A percentile compares a stretch with the other conserved stretches of the same genome.
Evolutionary conservation across 2,329 filamentous ascomycete species (phyloP).

Genomic region (Fusarium euwallaceae): DNA sequence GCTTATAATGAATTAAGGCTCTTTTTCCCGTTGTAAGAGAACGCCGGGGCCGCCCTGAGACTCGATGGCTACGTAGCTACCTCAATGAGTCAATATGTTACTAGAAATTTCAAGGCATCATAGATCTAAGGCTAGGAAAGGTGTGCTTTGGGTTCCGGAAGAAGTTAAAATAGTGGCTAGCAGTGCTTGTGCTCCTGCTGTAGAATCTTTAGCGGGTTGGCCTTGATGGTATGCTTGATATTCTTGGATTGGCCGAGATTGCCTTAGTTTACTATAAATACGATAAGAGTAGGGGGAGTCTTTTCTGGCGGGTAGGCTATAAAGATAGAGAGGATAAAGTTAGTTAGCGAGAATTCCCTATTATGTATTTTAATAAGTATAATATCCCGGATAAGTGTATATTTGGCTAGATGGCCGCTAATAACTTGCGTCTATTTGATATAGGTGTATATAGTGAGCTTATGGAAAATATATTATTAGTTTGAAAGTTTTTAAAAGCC

Average conservation of each 20-base stretch:
- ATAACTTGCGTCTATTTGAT: constrained; percentile 26
- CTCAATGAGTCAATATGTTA: not conserved
- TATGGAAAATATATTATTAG: constrained; percentile 11
- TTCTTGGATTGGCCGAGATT: not conserved
- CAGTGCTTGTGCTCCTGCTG: constrained; percentile 6
- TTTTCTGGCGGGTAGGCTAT: constrained; percentile 25
- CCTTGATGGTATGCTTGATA: not conserved
- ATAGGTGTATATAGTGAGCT: not conserved
- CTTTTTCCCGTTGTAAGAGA: too few species aligned
- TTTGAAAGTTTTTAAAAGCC: constrained; percentile 15
- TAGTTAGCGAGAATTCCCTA: constrained; percentile 27
- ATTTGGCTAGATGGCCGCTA: constrained; percentile 31
- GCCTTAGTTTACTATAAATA: constrained; percentile 1
- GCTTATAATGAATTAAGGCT: too few species aligned
- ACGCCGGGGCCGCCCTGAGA: not conserved
- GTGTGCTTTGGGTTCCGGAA: not conserved
- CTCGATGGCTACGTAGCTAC: not conserved
- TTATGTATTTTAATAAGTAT: constrained; percentile 39
- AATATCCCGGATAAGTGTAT: constrained; percentile 32
- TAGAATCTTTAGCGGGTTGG: not conserved
- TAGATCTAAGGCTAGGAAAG: not conserved
- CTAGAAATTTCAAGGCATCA: constrained; percentile 7
- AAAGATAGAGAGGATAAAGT: constrained; percentile 11
- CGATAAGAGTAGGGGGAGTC: not conserved
- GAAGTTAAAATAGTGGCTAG: constrained; percentile 6